Conservation (phyloP, 768 basidiomycete species). For the Neoboletus brunneissimus region DNA sequence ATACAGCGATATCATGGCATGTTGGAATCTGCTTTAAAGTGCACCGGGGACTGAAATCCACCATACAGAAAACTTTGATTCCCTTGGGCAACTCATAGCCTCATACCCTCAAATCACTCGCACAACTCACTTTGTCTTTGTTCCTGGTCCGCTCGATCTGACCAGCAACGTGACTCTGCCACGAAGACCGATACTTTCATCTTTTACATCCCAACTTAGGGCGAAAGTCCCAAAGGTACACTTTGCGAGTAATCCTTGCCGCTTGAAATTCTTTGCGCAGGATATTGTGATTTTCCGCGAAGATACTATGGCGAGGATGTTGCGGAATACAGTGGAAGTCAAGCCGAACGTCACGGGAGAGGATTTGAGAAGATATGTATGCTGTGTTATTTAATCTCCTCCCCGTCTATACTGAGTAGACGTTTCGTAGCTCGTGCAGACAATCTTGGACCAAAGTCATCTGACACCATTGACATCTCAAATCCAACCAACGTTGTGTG, state of each 20-base stretch:
- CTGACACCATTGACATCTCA: constrained; percentile 82
- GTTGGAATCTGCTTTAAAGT: neutral
- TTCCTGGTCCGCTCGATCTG: constrained; percentile 92
- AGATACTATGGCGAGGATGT: constrained; percentile 90
- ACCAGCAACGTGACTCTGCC: constrained; percentile 80
- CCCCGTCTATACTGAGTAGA: neutral
- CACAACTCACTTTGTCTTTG: constrained; percentile 85
- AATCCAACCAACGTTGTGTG: constrained; percentile 83
- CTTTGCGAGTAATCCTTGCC: constrained; percentile 89
- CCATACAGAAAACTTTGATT: constrained; percentile 80
- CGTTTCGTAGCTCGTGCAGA: constrained; percentile 78
- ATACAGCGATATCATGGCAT: constrained; percentile 84
- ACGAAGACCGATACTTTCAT: constrained; percentile 73
- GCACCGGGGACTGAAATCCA: constrained; percentile 1
- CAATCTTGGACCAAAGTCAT: constrained; percentile 93
- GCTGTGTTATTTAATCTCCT: constrained; percentile 27
- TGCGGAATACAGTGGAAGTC: constrained; percentile 86
- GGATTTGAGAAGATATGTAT: constrained; percentile 85
- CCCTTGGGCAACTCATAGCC: constrained; percentile 79
- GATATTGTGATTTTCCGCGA: constrained; percentile 94
- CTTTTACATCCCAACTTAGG: constrained; percentile 67
- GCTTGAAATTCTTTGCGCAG: constrained; percentile 92
- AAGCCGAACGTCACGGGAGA: constrained; percentile 77
- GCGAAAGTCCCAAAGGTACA: constrained; percentile 74
- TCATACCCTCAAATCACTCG: constrained; percentile 76